A percentile compares a stretch with the other conserved stretches of the same genome.
These are phyloP conservation scores for Pisolithus tinctorius DNA, from an alignment of 768 basidiomycete species.

Conservation along the genomic window DNA sequence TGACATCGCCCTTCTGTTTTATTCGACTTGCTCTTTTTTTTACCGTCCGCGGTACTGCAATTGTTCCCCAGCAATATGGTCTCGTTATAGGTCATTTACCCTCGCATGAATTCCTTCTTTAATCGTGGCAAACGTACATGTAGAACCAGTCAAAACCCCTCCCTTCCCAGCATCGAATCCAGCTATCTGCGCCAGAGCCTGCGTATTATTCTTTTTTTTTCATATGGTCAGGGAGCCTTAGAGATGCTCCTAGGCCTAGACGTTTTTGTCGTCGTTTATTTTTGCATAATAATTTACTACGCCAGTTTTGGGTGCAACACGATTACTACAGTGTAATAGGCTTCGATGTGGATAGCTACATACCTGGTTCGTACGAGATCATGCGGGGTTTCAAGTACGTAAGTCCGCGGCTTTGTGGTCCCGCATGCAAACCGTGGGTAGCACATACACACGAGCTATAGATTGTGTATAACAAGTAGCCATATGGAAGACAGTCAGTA, in stretches of 20 bases:
- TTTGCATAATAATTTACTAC: background rate
- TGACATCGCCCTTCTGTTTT: background rate
- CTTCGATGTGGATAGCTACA: background rate
- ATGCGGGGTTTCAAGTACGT: background rate
- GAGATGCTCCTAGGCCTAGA: background rate
- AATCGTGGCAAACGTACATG: conserved; percentile 3
- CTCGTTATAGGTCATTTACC: background rate
- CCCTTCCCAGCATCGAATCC: background rate
- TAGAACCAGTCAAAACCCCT: background rate
- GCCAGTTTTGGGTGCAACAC: background rate
- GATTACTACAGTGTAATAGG: background rate
- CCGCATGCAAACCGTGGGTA: background rate
- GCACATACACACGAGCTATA: too few relatives aligned
- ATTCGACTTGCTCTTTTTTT: background rate
- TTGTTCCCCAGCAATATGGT: conserved; percentile 4
- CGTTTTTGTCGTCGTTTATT: background rate
- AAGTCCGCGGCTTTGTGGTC: background rate
- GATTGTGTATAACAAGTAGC: too few relatives aligned
- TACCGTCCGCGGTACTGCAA: background rate
- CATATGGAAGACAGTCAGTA: too few relatives aligned
- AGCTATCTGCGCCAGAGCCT: background rate
- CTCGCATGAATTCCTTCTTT: background rate
- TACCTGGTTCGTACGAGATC: background rate
- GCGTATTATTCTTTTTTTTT: background rate
- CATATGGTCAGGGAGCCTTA: background rate